Percentiles rank a stretch among this genome's conserved stretches.
phyloP scores from a whole-genome alignment of 2,329 filamentous ascomycete genomes.

The Microcera coccophila region DNA sequence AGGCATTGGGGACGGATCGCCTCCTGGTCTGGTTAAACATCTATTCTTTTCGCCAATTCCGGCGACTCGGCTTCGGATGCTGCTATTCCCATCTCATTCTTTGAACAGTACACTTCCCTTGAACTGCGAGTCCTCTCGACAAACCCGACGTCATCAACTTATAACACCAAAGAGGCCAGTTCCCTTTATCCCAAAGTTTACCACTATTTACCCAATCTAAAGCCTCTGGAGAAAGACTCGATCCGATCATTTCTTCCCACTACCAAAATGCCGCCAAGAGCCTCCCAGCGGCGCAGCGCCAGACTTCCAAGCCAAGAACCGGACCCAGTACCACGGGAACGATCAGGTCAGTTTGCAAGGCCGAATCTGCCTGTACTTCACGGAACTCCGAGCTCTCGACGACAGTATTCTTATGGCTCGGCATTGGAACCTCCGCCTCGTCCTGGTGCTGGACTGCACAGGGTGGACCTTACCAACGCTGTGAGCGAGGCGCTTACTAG shows the following conservation, averaged over 20 bases:
- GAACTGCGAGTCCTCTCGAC: slow-evolving; percentile 3
- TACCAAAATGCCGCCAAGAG: slow-evolving; percentile 22
- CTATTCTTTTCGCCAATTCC: slow-evolving; percentile 7
- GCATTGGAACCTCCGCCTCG: slow-evolving; percentile 32
- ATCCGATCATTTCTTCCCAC: not conserved
- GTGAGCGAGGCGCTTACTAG: slow-evolving; percentile 26
- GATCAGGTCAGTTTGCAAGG: slow-evolving; percentile 10
- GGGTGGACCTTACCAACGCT: slow-evolving; percentile 28
- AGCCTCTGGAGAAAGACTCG: not conserved
- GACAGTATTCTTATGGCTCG: slow-evolving; percentile 39
- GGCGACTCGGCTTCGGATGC: slow-evolving; percentile 9
- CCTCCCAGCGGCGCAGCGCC: slow-evolving; percentile 14
- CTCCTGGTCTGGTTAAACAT: slow-evolving; percentile 2
- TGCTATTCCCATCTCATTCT: slow-evolving; percentile 18
- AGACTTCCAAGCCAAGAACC: slow-evolving; percentile 19
- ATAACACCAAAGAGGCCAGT: slow-evolving; percentile 16
- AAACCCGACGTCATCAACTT: slow-evolving; percentile 5
- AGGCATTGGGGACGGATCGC: slow-evolving; percentile 5
- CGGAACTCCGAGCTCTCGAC: slow-evolving; percentile 35
- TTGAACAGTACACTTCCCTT: slow-evolving; percentile 1
- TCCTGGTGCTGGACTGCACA: slow-evolving; percentile 18
- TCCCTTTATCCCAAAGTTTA: slow-evolving; percentile 6
- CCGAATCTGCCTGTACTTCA: slow-evolving; percentile 22
- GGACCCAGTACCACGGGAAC: slow-evolving; percentile 11
- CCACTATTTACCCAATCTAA: not conserved